Base-by-base conservation (phyloP, 192 early-diverging fungal genomes). In the Spizellomyces sp. region DNA sequence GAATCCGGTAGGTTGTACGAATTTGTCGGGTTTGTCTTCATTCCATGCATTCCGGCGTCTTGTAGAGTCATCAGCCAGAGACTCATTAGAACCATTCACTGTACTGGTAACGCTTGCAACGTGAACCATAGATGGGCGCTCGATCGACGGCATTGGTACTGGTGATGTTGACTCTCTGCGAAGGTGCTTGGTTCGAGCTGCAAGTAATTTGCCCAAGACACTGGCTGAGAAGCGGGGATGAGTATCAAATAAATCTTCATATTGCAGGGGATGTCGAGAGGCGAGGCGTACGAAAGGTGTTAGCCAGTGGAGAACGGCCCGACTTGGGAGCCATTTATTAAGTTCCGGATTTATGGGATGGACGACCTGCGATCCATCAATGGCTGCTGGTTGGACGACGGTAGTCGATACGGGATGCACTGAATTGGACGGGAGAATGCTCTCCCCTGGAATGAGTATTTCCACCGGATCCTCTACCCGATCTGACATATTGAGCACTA, bases 291-390 rank as follows among this genome's bases (percentile, higher is more conserved):
- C 14, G 42, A 64, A 17, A 3, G 63, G 21, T 21, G 63, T 64
- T 14, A 64, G 44, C 42, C 27, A 64, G 63, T 64, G 17, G 12
- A 64, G n/a, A 43, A 64, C 17, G 4, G 44, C 46, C 12, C 63
- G 63, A 14, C 44, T 43, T 9, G 43, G 44, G 21, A 64, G n/a
- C 63, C 21, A 64, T 14, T 64, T 64, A 2, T 45, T 45, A 9
- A 21, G 12, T 54, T 54, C 50, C 0, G 50, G 50, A 19, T 54
- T 54, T 0, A 19, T 19, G 12, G 50, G 50, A 54, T 12, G 50
- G 27, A 36, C 27, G 27, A 36, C 27, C 27, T 36, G 27, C 0
- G 27, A 36, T 36, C 27, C 27, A n/a, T n/a, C n/a, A 36, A 36
- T 36, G 27, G 27, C 27, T 36, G 27, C 27, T 36, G 27, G 27